Conservation (phyloP, 768 basidiomycete genomes). For the Cyclocybe cylindracea region DNA sequence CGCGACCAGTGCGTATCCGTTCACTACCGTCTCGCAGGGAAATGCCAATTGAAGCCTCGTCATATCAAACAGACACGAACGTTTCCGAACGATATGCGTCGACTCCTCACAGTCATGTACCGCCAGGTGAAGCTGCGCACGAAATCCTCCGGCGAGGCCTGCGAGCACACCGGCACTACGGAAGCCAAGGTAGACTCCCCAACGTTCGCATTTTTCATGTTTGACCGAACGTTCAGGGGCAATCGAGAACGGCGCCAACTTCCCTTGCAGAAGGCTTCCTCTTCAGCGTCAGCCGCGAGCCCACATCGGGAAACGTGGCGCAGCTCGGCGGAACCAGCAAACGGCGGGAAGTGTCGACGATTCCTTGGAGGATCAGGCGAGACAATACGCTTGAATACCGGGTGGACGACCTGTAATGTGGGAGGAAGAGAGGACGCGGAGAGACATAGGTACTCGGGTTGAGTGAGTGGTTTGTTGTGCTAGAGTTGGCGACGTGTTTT, state of each 20-base stretch:
- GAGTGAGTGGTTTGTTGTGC: too few relatives aligned
- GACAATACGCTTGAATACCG: too few relatives aligned
- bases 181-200: conserved; percentile 59
- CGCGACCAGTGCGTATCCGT: conserved; percentile 59
- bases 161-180: too few relatives aligned
- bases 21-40: background rate
- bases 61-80: conserved; percentile 51
- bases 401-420: conserved; percentile 40
- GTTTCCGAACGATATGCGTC: conserved; percentile 71
- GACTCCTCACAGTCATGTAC: conserved; percentile 77
- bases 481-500: background rate
- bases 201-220: background rate
- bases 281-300: conserved; percentile 70
- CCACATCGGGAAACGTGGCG: conserved; percentile 80
- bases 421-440: conserved; percentile 49
- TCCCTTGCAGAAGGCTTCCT: conserved; percentile 85
- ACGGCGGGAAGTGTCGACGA: conserved; percentile 78
- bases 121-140: conserved; percentile 72
- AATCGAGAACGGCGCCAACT: conserved; percentile 84
- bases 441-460: conserved; percentile 48
- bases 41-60: background rate
- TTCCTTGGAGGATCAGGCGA: conserved; percentile 60
- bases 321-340: conserved; percentile 66
- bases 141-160: conserved; percentile 76
- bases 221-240: conserved; percentile 46